Evolutionary conservation across 2,329 filamentous ascomycete species (phyloP).

Genomic region (Hypoxylon sp.): DNA sequence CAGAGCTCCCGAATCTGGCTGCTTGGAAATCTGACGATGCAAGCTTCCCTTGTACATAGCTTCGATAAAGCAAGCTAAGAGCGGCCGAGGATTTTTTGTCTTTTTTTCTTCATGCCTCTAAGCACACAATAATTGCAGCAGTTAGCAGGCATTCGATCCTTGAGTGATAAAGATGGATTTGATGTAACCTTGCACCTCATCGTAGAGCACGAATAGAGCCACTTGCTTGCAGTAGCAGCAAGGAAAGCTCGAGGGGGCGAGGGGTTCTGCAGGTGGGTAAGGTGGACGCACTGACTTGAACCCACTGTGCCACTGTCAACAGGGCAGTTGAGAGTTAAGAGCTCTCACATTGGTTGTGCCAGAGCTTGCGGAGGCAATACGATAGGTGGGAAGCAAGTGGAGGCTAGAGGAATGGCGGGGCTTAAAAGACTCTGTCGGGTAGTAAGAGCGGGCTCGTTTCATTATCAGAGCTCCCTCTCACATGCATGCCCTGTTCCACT

Average conservation of each 20-base stretch:
- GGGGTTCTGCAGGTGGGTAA: slow-evolving; percentile 50
- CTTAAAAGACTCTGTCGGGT: slow-evolving; percentile 41
- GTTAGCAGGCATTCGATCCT: slow-evolving; percentile 28
- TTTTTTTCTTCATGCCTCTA: slow-evolving; percentile 28
- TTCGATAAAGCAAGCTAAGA: slow-evolving; percentile 29
- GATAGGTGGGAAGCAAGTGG: slow-evolving; percentile 41
- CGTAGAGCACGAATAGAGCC: slow-evolving; percentile 22
- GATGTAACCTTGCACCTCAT: slow-evolving; percentile 39
- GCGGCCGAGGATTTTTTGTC: slow-evolving; percentile 21
- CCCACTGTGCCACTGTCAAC: slow-evolving; percentile 23
- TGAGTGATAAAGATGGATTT: slow-evolving; percentile 27
- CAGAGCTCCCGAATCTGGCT: slow-evolving; percentile 38
- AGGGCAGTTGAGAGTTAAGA: slow-evolving; percentile 27
- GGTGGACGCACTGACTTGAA: slow-evolving; percentile 41
- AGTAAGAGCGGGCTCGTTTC: slow-evolving; percentile 36
- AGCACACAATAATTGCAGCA: slow-evolving; percentile 38
- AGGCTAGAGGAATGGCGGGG: slow-evolving; percentile 44
- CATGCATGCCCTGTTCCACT: slow-evolving; percentile 35
- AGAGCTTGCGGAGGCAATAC: slow-evolving; percentile 41
- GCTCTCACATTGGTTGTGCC: slow-evolving; percentile 43
- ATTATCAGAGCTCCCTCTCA: slow-evolving; percentile 38
- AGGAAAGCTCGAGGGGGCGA: slow-evolving; percentile 48
- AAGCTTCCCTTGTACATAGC: slow-evolving; percentile 34
- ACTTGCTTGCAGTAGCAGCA: slow-evolving; percentile 37
- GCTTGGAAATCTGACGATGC: slow-evolving; percentile 40